Conservation (phyloP, 1,284 basidiomycete species). For the Marasmius fiardii region DNA sequence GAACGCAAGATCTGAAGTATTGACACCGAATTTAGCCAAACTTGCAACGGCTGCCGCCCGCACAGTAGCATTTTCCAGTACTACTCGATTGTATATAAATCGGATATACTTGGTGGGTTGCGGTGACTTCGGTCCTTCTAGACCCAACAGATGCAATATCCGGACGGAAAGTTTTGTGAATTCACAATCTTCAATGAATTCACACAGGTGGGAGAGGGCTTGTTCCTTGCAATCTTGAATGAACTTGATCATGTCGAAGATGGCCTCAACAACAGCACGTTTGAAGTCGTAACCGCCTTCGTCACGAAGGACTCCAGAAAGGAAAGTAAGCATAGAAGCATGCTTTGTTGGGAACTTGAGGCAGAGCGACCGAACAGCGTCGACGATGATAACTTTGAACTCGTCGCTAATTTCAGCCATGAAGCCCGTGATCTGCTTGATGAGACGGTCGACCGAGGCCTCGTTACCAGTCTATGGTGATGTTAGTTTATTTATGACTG, state of each 20-base stretch:
- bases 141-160: slow-evolving; percentile 91
- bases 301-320: slow-evolving; percentile 90
- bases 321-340: slow-evolving; percentile 91
- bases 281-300: slow-evolving; percentile 99
- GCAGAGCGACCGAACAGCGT: slow-evolving; percentile 96
- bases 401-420: slow-evolving; percentile 99
- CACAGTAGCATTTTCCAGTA: slow-evolving; percentile 97
- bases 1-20: slow-evolving; percentile 74
- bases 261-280: slow-evolving; percentile 97
- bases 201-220: slow-evolving; percentile 97
- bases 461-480: slow-evolving; percentile 89
- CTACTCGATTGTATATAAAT: slow-evolving; percentile 99
- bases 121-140: slow-evolving; percentile 93
- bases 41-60: slow-evolving; percentile 94
- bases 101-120: slow-evolving; percentile 99
- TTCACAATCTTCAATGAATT: slow-evolving; percentile 99
- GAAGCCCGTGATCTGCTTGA: slow-evolving; percentile 99
- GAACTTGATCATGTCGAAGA: slow-evolving; percentile 99
- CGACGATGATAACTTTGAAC: slow-evolving; percentile 99
- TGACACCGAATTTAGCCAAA: slow-evolving; percentile 96
- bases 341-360: slow-evolving; percentile 99
- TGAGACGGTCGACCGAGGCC: slow-evolving; percentile 96
- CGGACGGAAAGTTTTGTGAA: slow-evolving; percentile 99
- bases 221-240: slow-evolving; percentile 95
- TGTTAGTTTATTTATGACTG: slow-evolving; percentile 11